Conservation (phyloP, 2,329 filamentous ascomycete species). For the Pestalotiopsis sp. region DNA sequence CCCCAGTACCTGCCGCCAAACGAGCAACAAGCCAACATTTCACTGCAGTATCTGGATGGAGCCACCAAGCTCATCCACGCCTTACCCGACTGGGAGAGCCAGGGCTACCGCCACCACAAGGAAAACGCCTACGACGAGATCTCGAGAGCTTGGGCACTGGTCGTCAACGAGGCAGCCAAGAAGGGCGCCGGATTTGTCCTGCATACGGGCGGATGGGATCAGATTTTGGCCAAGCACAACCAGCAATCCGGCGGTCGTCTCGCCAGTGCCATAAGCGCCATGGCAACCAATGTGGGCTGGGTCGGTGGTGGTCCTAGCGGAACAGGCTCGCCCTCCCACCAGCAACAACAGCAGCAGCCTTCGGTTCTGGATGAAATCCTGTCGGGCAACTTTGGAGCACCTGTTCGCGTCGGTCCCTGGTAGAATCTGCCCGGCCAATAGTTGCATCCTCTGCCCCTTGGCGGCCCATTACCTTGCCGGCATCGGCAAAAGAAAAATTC, state of each 20-base stretch:
- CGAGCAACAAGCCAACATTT: slow-evolving; percentile 80
- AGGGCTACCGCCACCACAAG: slow-evolving; percentile 88
- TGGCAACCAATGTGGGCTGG: slow-evolving; percentile 77
- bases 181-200: slow-evolving; percentile 86
- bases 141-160: slow-evolving; percentile 87
- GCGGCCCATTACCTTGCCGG: not conserved
- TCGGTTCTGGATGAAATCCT: slow-evolving; percentile 66
- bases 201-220: slow-evolving; percentile 90
- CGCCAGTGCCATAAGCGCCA: slow-evolving; percentile 75
- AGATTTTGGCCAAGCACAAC: slow-evolving; percentile 84
- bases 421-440: not conserved
- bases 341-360: slow-evolving; percentile 34
- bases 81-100: slow-evolving; percentile 88
- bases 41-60: slow-evolving; percentile 84
- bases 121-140: slow-evolving; percentile 97
- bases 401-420: slow-evolving; percentile 65
- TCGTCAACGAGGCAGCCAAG: slow-evolving; percentile 89
- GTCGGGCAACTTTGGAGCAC: slow-evolving; percentile 59
- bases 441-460: not conserved
- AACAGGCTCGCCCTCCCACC: slow-evolving; percentile 16
- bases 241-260: slow-evolving; percentile 82
- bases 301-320: slow-evolving; percentile 52
- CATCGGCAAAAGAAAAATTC: not conserved
- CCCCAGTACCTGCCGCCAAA: slow-evolving; percentile 93
- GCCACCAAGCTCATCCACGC: slow-evolving; percentile 89